Evolutionary conservation across 805 yeast species (phyloP).

Genomic region (Yarrowia deformans): DNA sequence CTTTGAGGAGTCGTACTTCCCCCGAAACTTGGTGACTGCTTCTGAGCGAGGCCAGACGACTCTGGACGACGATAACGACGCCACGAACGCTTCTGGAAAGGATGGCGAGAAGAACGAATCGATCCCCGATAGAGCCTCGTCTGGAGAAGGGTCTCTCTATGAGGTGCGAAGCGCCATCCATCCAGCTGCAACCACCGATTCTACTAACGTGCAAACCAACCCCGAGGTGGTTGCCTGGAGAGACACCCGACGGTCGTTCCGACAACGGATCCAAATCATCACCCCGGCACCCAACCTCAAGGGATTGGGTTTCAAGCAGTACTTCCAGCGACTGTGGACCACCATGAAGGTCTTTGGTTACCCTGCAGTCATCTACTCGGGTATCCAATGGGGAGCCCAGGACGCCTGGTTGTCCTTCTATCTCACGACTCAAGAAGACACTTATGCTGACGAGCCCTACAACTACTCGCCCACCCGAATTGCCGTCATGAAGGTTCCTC

Average conservation of each 20-base stretch:
- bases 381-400: slow-evolving; percentile 79
- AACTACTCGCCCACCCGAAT: slow-evolving; percentile 70
- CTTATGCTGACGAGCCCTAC: slow-evolving; percentile 71
- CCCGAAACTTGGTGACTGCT: slow-evolving; percentile 45
- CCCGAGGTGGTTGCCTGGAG: slow-evolving; percentile 49
- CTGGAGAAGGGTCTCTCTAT: not conserved
- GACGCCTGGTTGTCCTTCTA: slow-evolving; percentile 79
- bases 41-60: slow-evolving; percentile 32
- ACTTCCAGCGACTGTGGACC: slow-evolving; percentile 60
- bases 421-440: slow-evolving; percentile 73
- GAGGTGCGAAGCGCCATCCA: slow-evolving; percentile 17
- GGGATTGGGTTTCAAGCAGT: slow-evolving; percentile 73
- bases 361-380: slow-evolving; percentile 68
- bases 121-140: not conserved
- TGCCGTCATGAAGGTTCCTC: slow-evolving; percentile 77
- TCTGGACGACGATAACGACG: not conserved
- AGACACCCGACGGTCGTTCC: slow-evolving; percentile 50
- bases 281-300: slow-evolving; percentile 59
- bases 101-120: not conserved
- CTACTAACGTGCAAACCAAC: slow-evolving; percentile 34
- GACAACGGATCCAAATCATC: slow-evolving; percentile 55
- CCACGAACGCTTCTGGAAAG: not conserved
- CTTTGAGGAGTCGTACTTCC: slow-evolving; percentile 72
- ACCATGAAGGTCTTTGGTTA: slow-evolving; percentile 51
- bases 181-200: not conserved